Evolutionary conservation across 768 basidiomycete genomes (phyloP).

Genomic region (Boletus rubescentipes): DNA sequence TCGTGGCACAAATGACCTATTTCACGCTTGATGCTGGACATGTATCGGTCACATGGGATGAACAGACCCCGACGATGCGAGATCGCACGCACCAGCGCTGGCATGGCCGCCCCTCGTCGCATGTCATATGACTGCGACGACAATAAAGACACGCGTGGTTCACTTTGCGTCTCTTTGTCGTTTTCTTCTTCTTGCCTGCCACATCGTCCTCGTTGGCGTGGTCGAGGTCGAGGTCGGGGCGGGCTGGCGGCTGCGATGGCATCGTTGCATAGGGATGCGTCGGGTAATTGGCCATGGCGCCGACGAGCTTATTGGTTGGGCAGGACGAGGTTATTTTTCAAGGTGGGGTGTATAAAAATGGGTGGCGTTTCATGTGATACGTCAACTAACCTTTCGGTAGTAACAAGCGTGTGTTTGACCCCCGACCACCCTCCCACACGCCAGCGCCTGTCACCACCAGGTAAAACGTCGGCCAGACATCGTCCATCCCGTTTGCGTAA

Average conservation of each 20-base stretch:
- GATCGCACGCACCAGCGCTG: constrained; percentile 77
- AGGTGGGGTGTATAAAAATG: constrained; percentile 23
- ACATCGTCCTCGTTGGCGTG: constrained; percentile 33
- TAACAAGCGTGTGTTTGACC: constrained; percentile 16
- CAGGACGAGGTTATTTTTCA: constrained; percentile 14
- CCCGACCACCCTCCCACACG: constrained; percentile 24
- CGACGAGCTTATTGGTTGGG: constrained; percentile 5
- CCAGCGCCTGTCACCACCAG: not conserved
- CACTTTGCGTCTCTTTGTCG: constrained; percentile 74
- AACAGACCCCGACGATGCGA: constrained; percentile 2
- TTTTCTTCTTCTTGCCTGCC: constrained; percentile 41
- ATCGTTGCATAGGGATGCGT: constrained; percentile 28
- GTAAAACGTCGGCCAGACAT: constrained; percentile 1
- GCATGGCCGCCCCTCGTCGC: constrained; percentile 87
- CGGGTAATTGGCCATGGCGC: constrained; percentile 28
- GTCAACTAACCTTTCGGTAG: constrained; percentile 18
- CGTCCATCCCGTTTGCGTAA: constrained; percentile 12
- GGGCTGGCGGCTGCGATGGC: constrained; percentile 14
- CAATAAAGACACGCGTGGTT: constrained; percentile 95
- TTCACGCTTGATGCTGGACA: constrained; percentile 85
- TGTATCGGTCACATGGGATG: constrained; percentile 7
- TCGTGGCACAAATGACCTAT: constrained; percentile 95
- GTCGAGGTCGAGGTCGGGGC: constrained; percentile 26
- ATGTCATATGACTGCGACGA: constrained; percentile 89
- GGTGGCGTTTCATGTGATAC: constrained; percentile 26